Conservation (phyloP, 495 filamentous ascomycete species). For the Aeminium ludgeri region DNA sequence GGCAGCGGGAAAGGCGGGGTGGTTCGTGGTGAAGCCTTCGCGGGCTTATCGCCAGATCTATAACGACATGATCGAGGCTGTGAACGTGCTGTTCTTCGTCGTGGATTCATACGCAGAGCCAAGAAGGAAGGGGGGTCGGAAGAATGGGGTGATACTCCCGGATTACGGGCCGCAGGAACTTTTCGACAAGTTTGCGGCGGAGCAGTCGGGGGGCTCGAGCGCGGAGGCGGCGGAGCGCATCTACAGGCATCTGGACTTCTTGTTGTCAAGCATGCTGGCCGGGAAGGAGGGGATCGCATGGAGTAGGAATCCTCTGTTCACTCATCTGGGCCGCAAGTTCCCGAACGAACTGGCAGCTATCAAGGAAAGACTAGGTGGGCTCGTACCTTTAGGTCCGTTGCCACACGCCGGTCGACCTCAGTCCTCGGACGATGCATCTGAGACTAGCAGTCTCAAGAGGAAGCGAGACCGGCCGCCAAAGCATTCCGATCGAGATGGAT, state of each 20-base stretch:
- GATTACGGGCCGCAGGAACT: slow-evolving; percentile 16
- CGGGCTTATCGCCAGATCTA: slow-evolving; percentile 43
- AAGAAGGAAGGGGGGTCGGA: slow-evolving; percentile 12
- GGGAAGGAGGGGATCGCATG: slow-evolving; percentile 38
- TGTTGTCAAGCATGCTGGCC: slow-evolving; percentile 42
- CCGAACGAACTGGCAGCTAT: slow-evolving; percentile 17
- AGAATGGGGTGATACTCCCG: slow-evolving; percentile 1
- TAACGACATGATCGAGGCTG: slow-evolving; percentile 49
- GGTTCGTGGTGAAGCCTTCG: slow-evolving; percentile 56
- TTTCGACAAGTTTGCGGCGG: slow-evolving; percentile 22
- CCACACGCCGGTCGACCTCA: not conserved
- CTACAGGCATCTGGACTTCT: slow-evolving; percentile 35
- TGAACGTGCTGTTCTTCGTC: slow-evolving; percentile 53
- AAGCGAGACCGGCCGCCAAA: slow-evolving; percentile 6
- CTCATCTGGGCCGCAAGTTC: slow-evolving; percentile 35
- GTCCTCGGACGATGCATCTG: not conserved
- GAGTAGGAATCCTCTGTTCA: slow-evolving; percentile 36
- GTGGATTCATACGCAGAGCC: slow-evolving; percentile 30
- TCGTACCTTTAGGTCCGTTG: not conserved
- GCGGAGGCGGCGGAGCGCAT: slow-evolving; percentile 36
- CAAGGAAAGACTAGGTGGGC: not conserved
- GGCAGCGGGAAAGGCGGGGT: slow-evolving; percentile 62
- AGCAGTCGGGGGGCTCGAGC: slow-evolving; percentile 14
- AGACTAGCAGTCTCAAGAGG: slow-evolving; percentile 11
- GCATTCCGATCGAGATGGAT: not conserved